Percentiles rank a stretch among this genome's conserved stretches.
These are phyloP conservation scores for Sporodiniella umbellata DNA, from an alignment of 371 early-diverging fungal genomes.

Conservation along the genomic window DNA sequence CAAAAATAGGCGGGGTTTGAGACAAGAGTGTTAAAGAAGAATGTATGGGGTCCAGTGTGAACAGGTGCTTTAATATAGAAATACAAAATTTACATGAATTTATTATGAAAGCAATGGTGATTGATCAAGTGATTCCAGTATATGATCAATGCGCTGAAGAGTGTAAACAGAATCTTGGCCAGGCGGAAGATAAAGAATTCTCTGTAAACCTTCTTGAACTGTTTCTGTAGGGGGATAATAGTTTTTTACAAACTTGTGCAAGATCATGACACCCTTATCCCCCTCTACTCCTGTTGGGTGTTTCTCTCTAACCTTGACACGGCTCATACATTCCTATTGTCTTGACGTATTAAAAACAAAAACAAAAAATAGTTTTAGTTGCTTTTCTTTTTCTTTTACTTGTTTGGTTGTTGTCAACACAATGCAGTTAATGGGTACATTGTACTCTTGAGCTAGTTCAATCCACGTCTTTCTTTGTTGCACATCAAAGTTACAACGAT, in stretches of 20 bases:
- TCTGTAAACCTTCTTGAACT: slow-evolving; percentile 60
- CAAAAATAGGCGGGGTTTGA: too few species aligned
- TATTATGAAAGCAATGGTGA: slow-evolving; percentile 7
- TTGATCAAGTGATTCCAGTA: slow-evolving; percentile 26
- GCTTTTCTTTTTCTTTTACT: slow-evolving; percentile 13
- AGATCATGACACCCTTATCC: slow-evolving; percentile 54
- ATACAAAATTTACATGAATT: too few species aligned
- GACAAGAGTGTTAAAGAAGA: too few species aligned
- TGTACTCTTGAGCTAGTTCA: slow-evolving; percentile 54
- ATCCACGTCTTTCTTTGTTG: slow-evolving; percentile 72
- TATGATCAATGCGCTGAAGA: slow-evolving; percentile 46
- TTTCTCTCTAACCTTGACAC: slow-evolving; percentile 55
- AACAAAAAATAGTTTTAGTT: too few species aligned
- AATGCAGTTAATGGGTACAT: slow-evolving; percentile 65
- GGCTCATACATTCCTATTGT: slow-evolving; percentile 56
- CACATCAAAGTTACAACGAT: slow-evolving; percentile 77
- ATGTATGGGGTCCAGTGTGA: too few species aligned
- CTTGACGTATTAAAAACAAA: too few species aligned
- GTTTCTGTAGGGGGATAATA: slow-evolving; percentile 51
- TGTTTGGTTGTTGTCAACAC: slow-evolving; percentile 61
- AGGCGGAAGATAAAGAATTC: slow-evolving; percentile 50
- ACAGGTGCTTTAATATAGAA: too few species aligned
- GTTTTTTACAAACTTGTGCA: slow-evolving; percentile 56
- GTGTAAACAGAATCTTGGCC: slow-evolving; percentile 42
- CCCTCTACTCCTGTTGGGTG: slow-evolving; percentile 79